These are phyloP conservation scores for Alopecurus myosuroides DNA, from an alignment of 176 grass and related monocot genomes.

Conservation along the genomic window DNA sequence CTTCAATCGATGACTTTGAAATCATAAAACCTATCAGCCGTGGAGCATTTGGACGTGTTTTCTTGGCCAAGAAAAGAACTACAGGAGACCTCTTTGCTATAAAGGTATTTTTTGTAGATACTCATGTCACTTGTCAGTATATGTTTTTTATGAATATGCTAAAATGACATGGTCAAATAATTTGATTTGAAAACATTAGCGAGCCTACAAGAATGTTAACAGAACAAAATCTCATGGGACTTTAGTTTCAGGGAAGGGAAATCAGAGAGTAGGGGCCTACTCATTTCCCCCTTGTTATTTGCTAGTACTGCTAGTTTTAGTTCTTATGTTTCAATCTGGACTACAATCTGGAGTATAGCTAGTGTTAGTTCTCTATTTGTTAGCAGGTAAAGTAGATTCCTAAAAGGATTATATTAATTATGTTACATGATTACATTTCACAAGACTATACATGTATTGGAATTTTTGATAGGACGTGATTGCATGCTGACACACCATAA, in stretches of 20 bases:
- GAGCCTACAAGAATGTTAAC: not conserved
- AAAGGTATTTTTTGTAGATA: constrained; percentile 58
- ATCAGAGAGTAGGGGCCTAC: not conserved
- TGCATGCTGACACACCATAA: not conserved
- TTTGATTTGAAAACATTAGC: not conserved
- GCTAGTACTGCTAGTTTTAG: not conserved
- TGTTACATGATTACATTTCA: not conserved
- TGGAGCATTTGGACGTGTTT: constrained; percentile 98
- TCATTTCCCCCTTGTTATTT: not conserved
- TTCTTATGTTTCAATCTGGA: constrained; percentile 6
- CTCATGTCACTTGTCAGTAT: not conserved
- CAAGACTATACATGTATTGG: not conserved
- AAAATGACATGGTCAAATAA: not conserved
- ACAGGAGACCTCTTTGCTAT: constrained; percentile 99
- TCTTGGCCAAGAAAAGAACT: constrained; percentile 98
- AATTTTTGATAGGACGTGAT: not conserved
- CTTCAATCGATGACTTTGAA: constrained; percentile 99
- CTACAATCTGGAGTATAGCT: too few relatives aligned
- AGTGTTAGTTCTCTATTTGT: too few relatives aligned
- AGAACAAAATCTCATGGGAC: not conserved
- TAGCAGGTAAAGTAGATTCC: constrained; percentile 5
- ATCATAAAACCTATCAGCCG: constrained; percentile 98
- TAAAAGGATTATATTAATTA: not conserved
- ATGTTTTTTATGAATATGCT: not conserved
- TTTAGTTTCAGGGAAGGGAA: not conserved